Evolutionary conservation across 2,329 filamentous ascomycete genomes (phyloP).

Genomic region (Aureobasidium sp.): DNA sequence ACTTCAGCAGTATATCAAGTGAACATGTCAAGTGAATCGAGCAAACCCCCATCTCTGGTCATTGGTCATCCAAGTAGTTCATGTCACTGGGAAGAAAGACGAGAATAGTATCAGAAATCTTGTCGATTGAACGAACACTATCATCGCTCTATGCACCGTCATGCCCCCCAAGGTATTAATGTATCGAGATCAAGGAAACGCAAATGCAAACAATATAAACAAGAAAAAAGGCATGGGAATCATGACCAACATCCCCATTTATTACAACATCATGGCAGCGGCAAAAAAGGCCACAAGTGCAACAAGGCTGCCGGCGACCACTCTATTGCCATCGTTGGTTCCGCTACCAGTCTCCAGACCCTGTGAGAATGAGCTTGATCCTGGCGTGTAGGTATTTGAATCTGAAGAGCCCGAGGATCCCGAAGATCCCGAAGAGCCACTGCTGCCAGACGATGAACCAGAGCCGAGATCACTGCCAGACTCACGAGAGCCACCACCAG

Average conservation of each 20-base stretch:
- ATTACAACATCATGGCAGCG: slow-evolving; percentile 30
- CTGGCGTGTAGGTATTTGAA: slow-evolving; percentile 22
- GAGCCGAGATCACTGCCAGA: slow-evolving; percentile 19
- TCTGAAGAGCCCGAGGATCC: slow-evolving; percentile 20
- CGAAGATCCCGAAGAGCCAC: slow-evolving; percentile 21
- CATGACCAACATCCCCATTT: not conserved
- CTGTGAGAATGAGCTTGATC: slow-evolving; percentile 24
- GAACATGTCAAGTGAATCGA: no score
- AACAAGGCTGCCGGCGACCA: slow-evolving; percentile 31
- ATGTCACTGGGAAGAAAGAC: not conserved
- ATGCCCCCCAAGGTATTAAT: not conserved
- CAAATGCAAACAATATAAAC: slow-evolving; percentile 1
- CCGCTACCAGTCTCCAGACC: slow-evolving; percentile 23
- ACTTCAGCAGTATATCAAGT: not conserved
- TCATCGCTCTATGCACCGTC: slow-evolving; percentile 9
- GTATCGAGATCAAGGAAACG: not conserved
- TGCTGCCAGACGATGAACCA: slow-evolving; percentile 14
- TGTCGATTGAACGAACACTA: not conserved
- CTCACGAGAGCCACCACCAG: slow-evolving; percentile 42
- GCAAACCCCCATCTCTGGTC: not conserved
- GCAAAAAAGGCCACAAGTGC: slow-evolving; percentile 33
- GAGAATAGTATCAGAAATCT: not conserved
- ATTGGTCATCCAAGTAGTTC: not conserved
- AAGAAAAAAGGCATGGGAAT: slow-evolving; percentile 14
- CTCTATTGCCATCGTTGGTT: slow-evolving; percentile 25